A percentile compares a stretch with the other conserved stretches of the same genome.
These are phyloP conservation scores for Linnemannia zychae DNA, from an alignment of 192 early-diverging fungal genomes.

Conservation along the genomic window DNA sequence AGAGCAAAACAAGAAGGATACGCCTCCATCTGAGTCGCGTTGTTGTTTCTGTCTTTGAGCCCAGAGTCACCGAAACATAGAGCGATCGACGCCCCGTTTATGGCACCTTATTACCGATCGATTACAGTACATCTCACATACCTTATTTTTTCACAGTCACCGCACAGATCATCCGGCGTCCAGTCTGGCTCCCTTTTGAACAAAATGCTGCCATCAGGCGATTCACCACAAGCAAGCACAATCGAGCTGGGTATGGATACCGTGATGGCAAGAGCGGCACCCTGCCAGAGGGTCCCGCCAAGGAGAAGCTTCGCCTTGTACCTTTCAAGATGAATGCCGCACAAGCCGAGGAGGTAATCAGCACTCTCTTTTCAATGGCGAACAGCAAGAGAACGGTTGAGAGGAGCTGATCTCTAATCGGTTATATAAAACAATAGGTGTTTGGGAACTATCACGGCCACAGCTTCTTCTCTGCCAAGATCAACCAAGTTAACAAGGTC, in stretches of 20 bases:
- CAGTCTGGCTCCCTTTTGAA: neutral
- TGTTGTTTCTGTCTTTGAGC: neutral
- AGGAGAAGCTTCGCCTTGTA: conserved; percentile 61
- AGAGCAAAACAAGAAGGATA: neutral
- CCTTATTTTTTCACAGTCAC: conserved; percentile 6
- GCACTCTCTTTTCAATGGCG: neutral
- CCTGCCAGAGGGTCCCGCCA: conserved; percentile 40
- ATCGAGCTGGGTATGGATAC: conserved; percentile 23
- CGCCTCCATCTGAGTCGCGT: neutral
- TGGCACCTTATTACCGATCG: neutral
- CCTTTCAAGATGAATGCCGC: conserved; percentile 62
- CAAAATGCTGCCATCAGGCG: neutral
- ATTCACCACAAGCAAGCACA: neutral
- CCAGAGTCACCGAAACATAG: neutral
- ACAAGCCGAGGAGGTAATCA: conserved; percentile 63
- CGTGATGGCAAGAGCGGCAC: neutral
- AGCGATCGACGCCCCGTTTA: neutral
- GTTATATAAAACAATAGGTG: conserved; percentile 29
- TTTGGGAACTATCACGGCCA: conserved; percentile 66
- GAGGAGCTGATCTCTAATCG: neutral
- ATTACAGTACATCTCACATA: neutral
- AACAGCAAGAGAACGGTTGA: neutral
- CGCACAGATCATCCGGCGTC: neutral
- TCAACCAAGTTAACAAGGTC: conserved; percentile 47
- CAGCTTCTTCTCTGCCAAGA: conserved; percentile 65